phyloP scores from a whole-genome alignment of 1,284 basidiomycete genomes.

The Malassezia pachydermatis region DNA sequence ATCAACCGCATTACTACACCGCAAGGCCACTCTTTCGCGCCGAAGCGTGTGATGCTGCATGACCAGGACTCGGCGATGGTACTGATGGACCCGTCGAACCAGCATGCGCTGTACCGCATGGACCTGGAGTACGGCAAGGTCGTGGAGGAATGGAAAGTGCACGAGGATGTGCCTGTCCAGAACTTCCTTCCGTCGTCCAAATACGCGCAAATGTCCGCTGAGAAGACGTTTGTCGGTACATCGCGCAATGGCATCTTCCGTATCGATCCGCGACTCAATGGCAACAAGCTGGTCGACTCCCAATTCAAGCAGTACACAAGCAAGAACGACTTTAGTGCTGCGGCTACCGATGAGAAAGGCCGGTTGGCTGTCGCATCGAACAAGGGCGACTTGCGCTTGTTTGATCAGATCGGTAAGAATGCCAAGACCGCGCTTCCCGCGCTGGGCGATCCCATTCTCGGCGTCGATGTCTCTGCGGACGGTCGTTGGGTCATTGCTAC shows the following conservation, averaged over 20 bases:
- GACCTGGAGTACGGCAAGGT: constrained; percentile 93
- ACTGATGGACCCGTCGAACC: constrained; percentile 71
- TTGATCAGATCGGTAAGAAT: constrained; percentile 93
- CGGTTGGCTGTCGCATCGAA: constrained; percentile 85
- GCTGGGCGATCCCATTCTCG: constrained; percentile 85
- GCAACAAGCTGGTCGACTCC: constrained; percentile 83
- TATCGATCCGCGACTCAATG: constrained; percentile 82
- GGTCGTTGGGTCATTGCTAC: constrained; percentile 94
- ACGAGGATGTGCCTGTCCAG: constrained; percentile 72
- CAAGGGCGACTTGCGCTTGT: constrained; percentile 92
- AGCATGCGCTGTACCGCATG: constrained; percentile 79
- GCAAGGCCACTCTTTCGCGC: constrained; percentile 73
- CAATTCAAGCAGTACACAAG: constrained; percentile 92
- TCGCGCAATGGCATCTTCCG: constrained; percentile 93
- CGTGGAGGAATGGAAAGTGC: constrained; percentile 96
- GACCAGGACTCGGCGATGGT: constrained; percentile 95
- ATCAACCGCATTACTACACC: constrained; percentile 74
- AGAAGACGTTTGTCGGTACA: constrained; percentile 84
- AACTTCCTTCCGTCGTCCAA: constrained; percentile 88
- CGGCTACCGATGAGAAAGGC: constrained; percentile 75
- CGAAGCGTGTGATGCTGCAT: constrained; percentile 86
- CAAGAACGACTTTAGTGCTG: constrained; percentile 90
- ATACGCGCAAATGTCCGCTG: constrained; percentile 82
- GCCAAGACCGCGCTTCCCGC: constrained; percentile 97
- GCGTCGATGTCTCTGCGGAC: constrained; percentile 85